Percentiles rank a stretch among this genome's conserved stretches.
Evolutionary conservation across 805 yeast genomes (phyloP).

Genomic region (Wickerhamiella musiphila): DNA sequence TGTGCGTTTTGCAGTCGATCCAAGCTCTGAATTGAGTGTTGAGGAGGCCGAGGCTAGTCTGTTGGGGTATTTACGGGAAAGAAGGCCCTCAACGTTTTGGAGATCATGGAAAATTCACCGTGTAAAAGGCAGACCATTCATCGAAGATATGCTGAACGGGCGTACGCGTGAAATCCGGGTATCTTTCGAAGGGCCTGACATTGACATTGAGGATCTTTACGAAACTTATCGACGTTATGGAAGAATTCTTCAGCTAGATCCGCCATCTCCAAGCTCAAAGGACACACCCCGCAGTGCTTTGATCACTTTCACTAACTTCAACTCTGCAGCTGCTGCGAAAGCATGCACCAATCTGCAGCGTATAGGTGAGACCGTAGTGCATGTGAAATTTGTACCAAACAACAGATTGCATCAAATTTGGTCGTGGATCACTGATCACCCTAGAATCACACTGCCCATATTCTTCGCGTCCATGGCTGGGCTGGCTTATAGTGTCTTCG

Average conservation of each 20-base stretch:
- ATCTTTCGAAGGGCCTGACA: constrained; percentile 55
- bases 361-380: constrained; percentile 38
- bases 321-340: constrained; percentile 71
- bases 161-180: constrained; percentile 51
- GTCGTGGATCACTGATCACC: constrained; percentile 52
- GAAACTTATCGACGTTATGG: constrained; percentile 79
- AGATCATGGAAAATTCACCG: constrained; percentile 36
- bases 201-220: constrained; percentile 69
- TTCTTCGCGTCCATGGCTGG: constrained; percentile 65
- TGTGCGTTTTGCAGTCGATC: constrained; percentile 64
- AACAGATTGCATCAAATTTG: constrained; percentile 30
- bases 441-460: constrained; percentile 67
- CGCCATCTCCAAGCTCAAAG: constrained; percentile 27
- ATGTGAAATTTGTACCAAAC: constrained; percentile 52
- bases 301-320: constrained; percentile 36
- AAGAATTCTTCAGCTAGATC: constrained; percentile 58
- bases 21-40: too few relatives aligned
- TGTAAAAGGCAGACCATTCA: constrained; percentile 90
- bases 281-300: constrained; percentile 34
- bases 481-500: constrained; percentile 70
- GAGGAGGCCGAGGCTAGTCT: too few relatives aligned
- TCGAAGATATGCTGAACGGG: constrained; percentile 72
- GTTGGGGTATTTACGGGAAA: not conserved
- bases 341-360: constrained; percentile 75
- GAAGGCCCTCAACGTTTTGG: not conserved